Conservation (phyloP, 495 filamentous ascomycete species). For the Pyronema omphalodes region DNA sequence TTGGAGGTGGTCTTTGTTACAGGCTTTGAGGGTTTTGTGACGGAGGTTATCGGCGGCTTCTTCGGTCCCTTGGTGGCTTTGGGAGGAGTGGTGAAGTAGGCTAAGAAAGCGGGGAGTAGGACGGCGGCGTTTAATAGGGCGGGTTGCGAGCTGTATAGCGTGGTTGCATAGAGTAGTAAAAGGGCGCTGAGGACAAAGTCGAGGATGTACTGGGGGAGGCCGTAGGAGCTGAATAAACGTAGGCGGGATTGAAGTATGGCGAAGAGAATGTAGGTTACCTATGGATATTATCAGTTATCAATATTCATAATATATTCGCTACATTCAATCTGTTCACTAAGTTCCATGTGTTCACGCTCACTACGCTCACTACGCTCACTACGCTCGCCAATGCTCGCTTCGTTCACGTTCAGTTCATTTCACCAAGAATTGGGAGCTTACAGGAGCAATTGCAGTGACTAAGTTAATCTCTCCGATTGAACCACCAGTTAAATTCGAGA, state of each 20-base stretch:
- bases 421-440: constrained; percentile 31
- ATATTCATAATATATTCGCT: background rate
- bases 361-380: background rate
- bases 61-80: constrained; percentile 16
- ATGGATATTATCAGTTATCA: constrained; percentile 5
- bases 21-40: constrained; percentile 9
- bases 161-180: constrained; percentile 65
- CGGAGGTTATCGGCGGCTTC: constrained; percentile 15
- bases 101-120: constrained; percentile 44
- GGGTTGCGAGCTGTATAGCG: constrained; percentile 62
- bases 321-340: background rate
- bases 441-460: constrained; percentile 67
- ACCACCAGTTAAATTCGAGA: constrained; percentile 80
- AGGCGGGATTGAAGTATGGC: constrained; percentile 76
- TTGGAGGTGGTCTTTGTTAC: background rate
- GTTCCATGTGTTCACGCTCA: background rate
- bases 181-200: constrained; percentile 80
- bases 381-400: constrained; percentile 4
- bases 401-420: background rate
- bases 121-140: constrained; percentile 60
- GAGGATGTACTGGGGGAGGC: constrained; percentile 42
- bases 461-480: constrained; percentile 67
- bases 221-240: constrained; percentile 64
- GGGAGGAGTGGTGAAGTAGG: constrained; percentile 34
- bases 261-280: constrained; percentile 76